Conservation (phyloP, 164 flowering plant genomes). For the Vitis cinerea region DNA sequence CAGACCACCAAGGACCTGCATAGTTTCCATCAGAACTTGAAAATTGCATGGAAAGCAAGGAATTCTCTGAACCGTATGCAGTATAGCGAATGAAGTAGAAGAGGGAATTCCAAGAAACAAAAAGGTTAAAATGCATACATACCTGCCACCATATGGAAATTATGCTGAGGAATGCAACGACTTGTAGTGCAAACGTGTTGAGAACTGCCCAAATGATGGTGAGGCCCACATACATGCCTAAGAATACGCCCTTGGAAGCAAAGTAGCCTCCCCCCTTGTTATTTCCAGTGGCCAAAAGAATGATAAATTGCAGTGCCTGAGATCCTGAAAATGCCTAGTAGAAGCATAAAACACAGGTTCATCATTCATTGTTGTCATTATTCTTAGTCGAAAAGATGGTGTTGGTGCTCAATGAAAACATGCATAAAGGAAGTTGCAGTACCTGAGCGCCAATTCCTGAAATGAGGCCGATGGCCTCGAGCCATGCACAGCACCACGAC, state of each 20-base stretch:
- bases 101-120: no score
- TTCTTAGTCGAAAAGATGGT: no score
- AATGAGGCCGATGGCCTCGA: constrained; percentile 29
- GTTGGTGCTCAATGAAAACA: no score
- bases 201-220: constrained; percentile 36
- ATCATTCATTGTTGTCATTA: neutral
- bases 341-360: neutral
- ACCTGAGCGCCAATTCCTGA: constrained; percentile 32
- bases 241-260: constrained; percentile 24
- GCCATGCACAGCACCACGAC: constrained; percentile 46
- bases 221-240: constrained; percentile 26
- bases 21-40: no score
- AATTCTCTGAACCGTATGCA: neutral
- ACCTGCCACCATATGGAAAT: constrained; percentile 44
- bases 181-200: constrained; percentile 25
- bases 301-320: constrained; percentile 32
- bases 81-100: no score
- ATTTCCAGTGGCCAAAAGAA: constrained; percentile 33
- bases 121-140: no score
- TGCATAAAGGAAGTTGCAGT: neutral
- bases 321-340: constrained; percentile 32
- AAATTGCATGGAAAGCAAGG: neutral
- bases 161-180: constrained; percentile 25
- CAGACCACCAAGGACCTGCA: constrained; percentile 30
- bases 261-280: constrained; percentile 38